Base-by-base conservation (phyloP, 2,329 filamentous ascomycete species). In the Coniochaeta sp. region DNA sequence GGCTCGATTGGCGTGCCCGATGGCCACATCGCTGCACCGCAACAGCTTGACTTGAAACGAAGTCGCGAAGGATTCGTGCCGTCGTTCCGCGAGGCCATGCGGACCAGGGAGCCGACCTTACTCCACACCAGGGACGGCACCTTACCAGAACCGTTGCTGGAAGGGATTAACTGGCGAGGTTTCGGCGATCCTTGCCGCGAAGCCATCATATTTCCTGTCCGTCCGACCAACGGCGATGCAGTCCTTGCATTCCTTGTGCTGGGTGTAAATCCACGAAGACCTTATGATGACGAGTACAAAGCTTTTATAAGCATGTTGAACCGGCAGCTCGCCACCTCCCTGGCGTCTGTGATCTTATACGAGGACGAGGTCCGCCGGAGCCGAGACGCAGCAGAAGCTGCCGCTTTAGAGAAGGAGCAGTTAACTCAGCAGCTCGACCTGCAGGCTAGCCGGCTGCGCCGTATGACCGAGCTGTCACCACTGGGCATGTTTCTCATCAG, bases 291-390 rank as follows among this genome's bases (percentile, higher is more conserved):
- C 59, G 84, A 86, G 61, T 88, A 88, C 66, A 79, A 78, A 57
- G 72, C 84, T 0, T 88, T 88, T 62, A 74, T 86, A 2, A 79
- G 66, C 24, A 66, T 74, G 58, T 64, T 77, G 0, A 75, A 73
- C 55, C 67, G 73, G 14, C 87, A 74, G 67, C 72, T 88, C 1
- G 83, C 81, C 0, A 87, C 84, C 0, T 87, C 84, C 0, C 71
- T 88, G 24, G 85, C 86, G 1, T 87, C 85, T 0, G 82, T 86
- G 0, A 84, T 88, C 0, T 73, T 89, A 0, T 87, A 87, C 58
- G 84, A 87, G 67, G 84, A 87, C 61, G 86, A 88, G 64, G 85
- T 87, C 7, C 76, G 80, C 19, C 76, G 83, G 58, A 81, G 67
- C 6, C 62, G 70, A 2, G 70, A 75, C 28, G 71, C 70, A 0